phyloP scores from a whole-genome alignment of 768 basidiomycete species.

The Tulasnella sp. region DNA sequence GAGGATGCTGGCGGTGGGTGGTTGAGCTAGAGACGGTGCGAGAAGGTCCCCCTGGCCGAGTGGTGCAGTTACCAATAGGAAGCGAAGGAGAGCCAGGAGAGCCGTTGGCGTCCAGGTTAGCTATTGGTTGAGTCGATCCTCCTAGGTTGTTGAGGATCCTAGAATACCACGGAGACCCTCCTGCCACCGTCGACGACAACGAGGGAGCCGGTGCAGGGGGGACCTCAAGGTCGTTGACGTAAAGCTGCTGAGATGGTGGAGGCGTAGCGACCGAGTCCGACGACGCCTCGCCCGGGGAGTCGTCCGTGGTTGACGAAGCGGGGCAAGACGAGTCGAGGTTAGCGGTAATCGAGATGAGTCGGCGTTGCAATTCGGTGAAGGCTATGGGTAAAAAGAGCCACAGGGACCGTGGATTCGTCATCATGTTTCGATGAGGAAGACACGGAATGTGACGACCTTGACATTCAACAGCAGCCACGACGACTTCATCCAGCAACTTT shows the following conservation, averaged over 20 bases:
- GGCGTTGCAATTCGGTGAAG: slow-evolving; percentile 53
- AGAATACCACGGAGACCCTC: not conserved
- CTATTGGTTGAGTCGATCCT: slow-evolving; percentile 36
- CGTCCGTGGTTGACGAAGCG: slow-evolving; percentile 20
- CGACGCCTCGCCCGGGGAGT: not conserved
- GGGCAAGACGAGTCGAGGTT: slow-evolving; percentile 32
- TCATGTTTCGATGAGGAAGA: slow-evolving; percentile 37
- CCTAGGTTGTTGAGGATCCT: not conserved
- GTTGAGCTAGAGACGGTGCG: not conserved
- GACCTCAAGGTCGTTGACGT: slow-evolving; percentile 45
- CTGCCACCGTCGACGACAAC: not conserved
- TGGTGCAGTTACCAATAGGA: not conserved
- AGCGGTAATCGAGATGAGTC: slow-evolving; percentile 51
- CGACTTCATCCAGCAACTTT: slow-evolving; percentile 13
- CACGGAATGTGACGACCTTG: slow-evolving; percentile 14
- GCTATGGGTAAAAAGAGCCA: slow-evolving; percentile 35
- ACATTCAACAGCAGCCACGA: not conserved
- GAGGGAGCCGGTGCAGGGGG: not conserved
- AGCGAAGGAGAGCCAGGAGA: slow-evolving; percentile 13
- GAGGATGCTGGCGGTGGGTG: slow-evolving; percentile 1
- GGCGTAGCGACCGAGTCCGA: not conserved
- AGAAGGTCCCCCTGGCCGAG: not conserved
- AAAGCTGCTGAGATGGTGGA: slow-evolving; percentile 39
- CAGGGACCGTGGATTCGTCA: slow-evolving; percentile 37
- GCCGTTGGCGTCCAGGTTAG: slow-evolving; percentile 37